These are phyloP conservation scores for Camellia japonica DNA, from an alignment of 148 eudicot genomes.

Conservation along the genomic window DNA sequence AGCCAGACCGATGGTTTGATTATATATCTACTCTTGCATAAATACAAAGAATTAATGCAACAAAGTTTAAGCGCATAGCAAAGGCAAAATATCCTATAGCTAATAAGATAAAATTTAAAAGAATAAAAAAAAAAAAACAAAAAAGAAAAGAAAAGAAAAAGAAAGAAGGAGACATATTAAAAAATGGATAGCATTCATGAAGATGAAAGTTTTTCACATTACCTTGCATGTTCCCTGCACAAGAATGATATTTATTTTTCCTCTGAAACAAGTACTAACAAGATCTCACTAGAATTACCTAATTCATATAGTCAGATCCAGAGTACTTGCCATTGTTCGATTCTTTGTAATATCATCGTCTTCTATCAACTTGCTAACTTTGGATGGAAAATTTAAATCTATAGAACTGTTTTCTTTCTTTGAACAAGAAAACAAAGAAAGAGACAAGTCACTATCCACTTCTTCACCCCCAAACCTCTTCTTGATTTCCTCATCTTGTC, in stretches of 20 bases:
- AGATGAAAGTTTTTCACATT: no score
- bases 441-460: constrained; percentile 17
- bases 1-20: no score
- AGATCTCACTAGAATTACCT: constrained; percentile 22
- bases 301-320: constrained; percentile 27
- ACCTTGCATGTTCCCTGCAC: no score
- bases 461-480: constrained; percentile 6
- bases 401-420: not conserved
- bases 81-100: no score
- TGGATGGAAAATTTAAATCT: constrained; percentile 7
- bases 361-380: constrained; percentile 5
- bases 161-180: no score
- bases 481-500: not conserved
- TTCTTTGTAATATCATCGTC: not conserved
- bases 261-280: constrained; percentile 18
- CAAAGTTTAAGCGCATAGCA: no score
- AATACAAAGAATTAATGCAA: no score
- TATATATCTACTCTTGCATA: no score
- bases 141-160: no score
- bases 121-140: no score
- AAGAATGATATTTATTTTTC: not conserved
- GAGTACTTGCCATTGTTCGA: constrained; percentile 17
- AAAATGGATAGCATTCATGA: no score
- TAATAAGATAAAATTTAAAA: no score
- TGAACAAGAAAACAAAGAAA: constrained; percentile 14